These are phyloP conservation scores for Raffaelea albimanens DNA, from an alignment of 2,329 filamentous ascomycete species.

Conservation along the genomic window DNA sequence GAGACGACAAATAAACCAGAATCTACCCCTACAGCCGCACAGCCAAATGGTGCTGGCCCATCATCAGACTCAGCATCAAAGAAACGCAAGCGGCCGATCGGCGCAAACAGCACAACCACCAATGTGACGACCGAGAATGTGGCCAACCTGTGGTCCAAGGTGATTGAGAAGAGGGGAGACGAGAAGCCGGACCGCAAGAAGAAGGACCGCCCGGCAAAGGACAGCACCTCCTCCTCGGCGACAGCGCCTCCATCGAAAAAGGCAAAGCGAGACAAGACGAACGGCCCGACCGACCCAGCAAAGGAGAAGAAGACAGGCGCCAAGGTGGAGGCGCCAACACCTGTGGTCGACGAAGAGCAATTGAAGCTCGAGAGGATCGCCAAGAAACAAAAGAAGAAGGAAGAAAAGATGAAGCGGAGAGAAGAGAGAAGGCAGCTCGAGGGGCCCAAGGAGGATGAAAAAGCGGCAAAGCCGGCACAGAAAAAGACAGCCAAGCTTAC, in stretches of 20 bases:
- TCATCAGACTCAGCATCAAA: constrained; percentile 32
- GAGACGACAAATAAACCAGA: constrained; percentile 37
- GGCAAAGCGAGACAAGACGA: constrained; percentile 13
- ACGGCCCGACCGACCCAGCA: constrained; percentile 10
- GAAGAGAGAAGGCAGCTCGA: neutral
- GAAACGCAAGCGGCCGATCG: constrained; percentile 45
- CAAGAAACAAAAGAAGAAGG: constrained; percentile 6
- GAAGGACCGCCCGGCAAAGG: constrained; percentile 20
- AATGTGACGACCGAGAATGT: constrained; percentile 62
- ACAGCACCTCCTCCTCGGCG: too few relatives aligned
- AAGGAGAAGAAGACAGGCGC: constrained; percentile 18
- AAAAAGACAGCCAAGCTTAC: too few relatives aligned
- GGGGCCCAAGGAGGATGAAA: neutral
- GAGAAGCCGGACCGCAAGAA: constrained; percentile 8
- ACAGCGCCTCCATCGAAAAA: constrained; percentile 23
- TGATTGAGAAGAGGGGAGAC: constrained; percentile 58
- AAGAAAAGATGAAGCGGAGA: neutral
- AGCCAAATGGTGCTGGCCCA: neutral
- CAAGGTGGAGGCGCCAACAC: constrained; percentile 13
- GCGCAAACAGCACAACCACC: constrained; percentile 9
- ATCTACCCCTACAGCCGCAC: neutral
- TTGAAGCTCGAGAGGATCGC: constrained; percentile 7
- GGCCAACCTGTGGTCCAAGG: constrained; percentile 66
- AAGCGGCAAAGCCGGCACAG: neutral
- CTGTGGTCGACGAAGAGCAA: constrained; percentile 1